Evolutionary conservation across 805 yeast genomes (phyloP).

Genomic region (Metschnikowia lachancei): DNA sequence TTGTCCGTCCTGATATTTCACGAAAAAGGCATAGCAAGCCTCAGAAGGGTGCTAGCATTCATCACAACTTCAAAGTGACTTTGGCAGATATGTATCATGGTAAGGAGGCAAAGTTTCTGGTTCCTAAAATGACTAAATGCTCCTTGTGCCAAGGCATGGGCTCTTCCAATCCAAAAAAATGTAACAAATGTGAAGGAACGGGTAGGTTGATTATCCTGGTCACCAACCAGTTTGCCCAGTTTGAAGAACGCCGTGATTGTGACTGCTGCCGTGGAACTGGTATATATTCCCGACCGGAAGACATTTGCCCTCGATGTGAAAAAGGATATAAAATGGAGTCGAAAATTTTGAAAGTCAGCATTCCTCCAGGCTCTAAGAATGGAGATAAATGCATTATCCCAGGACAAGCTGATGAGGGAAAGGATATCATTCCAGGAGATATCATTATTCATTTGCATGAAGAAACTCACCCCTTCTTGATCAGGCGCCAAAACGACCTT

Average conservation of each 20-base stretch:
- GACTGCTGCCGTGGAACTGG: conserved; percentile 38
- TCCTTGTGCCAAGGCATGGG: conserved; percentile 52
- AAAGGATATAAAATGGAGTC: conserved; percentile 46
- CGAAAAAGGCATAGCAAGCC: neutral
- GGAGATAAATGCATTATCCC: conserved; percentile 52
- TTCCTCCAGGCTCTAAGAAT: conserved; percentile 54
- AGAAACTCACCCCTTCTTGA: conserved; percentile 35
- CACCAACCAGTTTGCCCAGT: conserved; percentile 43
- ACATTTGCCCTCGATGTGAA: conserved; percentile 27
- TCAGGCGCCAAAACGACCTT: conserved; percentile 46
- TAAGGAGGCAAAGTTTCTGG: conserved; percentile 51
- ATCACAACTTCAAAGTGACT: conserved; percentile 51
- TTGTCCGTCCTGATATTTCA: conserved; percentile 13
- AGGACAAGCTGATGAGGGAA: conserved; percentile 67
- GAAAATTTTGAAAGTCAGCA: conserved; percentile 50
- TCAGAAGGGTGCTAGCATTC: conserved; percentile 41
- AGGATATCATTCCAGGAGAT: conserved; percentile 61
- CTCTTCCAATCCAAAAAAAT: conserved; percentile 35
- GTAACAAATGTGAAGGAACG: conserved; percentile 45
- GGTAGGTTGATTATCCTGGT: conserved; percentile 44
- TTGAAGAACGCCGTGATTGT: conserved; percentile 34
- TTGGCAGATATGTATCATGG: conserved; percentile 60
- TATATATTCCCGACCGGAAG: conserved; percentile 19
- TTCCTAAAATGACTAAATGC: conserved; percentile 52
- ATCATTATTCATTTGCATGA: conserved; percentile 55